Evolutionary conservation across 1,284 basidiomycete species (phyloP), one percentile per base, ranked within the genome.

Genomic region (Fomitopsis pinicola): DNA sequence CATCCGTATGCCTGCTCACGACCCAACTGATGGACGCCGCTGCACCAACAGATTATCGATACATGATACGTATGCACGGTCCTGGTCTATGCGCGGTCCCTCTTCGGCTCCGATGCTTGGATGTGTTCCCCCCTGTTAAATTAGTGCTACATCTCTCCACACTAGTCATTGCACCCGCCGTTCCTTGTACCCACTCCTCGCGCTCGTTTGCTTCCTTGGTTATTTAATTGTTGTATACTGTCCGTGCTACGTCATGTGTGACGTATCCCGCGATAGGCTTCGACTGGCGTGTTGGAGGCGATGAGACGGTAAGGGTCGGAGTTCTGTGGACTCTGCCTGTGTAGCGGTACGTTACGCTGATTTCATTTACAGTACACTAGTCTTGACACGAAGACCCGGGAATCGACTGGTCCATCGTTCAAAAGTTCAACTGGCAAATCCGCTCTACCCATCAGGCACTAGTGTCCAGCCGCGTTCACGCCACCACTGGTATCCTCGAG

Each of bases 161-260:
- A 26, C 19, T 48, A 19, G 19, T 48, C 30, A 5, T 14, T 33
- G 28, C 14, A 50, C 48, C 22, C 17, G 14, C 30, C 48, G 48
- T 50, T 50, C 48, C 12, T 50, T 50, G 38, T 40, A 40, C 38
- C 14, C 14, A 40, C 35, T 12, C 35, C 26, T 30, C 28, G 12
- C 48, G 14, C 19, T 33, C 26, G 22, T 48, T 30, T 12, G 15
- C 9, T 45, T 12, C 38, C 12, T 15, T 40, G 38, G 45, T 22
- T 50, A 50, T 50, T 50, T 50, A 50, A 50, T 50, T 50, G 48
- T 50, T 50, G 48, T 50, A 50, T 50, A 50, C 48, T 14, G 28
- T 33, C 17, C 48, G 15, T 15, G 17, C 28, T 28, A 9, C 8
- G 30, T n/a, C 17, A n/a, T 9, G n/a, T 22, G 44, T 15, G 30